Base-by-base conservation (phyloP, 176 grass and related monocot genomes). In the Cenchrus purpureus region DNA sequence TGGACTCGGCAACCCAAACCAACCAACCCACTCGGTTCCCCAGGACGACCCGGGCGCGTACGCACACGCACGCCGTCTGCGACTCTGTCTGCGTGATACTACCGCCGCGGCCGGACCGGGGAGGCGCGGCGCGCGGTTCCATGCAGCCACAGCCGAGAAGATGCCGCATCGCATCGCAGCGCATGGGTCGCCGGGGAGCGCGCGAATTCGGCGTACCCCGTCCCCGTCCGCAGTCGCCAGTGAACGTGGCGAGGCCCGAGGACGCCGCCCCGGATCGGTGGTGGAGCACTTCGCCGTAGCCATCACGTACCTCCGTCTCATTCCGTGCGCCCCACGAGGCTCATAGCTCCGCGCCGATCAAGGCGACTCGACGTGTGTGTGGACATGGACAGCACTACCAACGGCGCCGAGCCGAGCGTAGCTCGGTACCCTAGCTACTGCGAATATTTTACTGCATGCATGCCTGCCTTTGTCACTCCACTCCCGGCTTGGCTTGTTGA, bases 241-340 rank as follows among this genome's bases (percentile, higher is more conserved):
- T 69, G 65, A 25, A 70, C 65, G 79, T 8, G 59, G 46, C 12
- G 82, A 60, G 19, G 61, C 34, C 62, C 73, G 72, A 53, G 60
- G 46, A 40, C 37, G 37, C 37, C 1, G 2, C 14, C 6, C 2
- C 5, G 10, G 12, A 55, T 86, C 28, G 66, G 67, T 25, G 25
- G 25, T 25, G 25, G 25, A 40, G 60, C 10, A 45, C 84, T 68
- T 51, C 85, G 73, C 70, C 89, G 89, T 82, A 82, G 90, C 74
- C 78, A 85, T 40, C 56, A 91, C 90, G 86, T 82, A 75, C 90
- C 58, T 73, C 32, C 81, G 57, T 81, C 86, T 69, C 58, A 86
- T 86, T 75, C 44, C 60, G 57, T 82, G 71, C 71, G 55, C 28
- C 45, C 8, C 62, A 81, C 81, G 81, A 76, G 88, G 58, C 75